Percentiles rank a stretch among this genome's conserved stretches.
These are phyloP conservation scores for Leccinum longicurvipes DNA, from an alignment of 768 basidiomycete genomes.

Conservation along the genomic window DNA sequence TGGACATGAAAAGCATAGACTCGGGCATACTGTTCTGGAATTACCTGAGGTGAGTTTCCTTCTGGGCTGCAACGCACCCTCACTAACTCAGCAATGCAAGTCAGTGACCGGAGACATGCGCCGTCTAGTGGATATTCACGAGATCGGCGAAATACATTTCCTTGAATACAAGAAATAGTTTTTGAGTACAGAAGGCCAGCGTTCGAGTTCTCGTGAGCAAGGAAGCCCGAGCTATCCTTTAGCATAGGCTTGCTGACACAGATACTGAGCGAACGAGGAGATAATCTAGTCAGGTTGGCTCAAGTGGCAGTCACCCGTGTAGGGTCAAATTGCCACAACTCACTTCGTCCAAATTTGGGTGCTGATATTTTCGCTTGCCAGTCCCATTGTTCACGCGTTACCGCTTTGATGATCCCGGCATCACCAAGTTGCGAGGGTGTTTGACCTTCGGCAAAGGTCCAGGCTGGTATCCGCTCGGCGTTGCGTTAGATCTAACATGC, in stretches of 20 bases:
- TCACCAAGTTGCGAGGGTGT: neutral
- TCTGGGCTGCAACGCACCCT: neutral
- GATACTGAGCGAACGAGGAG: neutral
- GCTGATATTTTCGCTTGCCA: neutral
- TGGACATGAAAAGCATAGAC: neutral
- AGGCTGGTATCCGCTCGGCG: neutral
- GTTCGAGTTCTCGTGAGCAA: neutral
- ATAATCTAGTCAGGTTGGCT: neutral
- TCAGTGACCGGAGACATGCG: neutral
- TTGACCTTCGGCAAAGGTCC: neutral
- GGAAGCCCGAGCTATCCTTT: neutral
- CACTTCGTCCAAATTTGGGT: neutral
- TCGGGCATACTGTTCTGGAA: neutral
- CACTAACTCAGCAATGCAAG: neutral
- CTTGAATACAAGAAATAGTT: neutral
- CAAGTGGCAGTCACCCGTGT: neutral
- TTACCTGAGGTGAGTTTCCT: neutral
- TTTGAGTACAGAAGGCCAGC: neutral
- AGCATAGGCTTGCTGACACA: neutral
- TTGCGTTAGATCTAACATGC: neutral
- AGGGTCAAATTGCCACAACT: no score
- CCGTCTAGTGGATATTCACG: neutral
- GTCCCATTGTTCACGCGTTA: neutral
- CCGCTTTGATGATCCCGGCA: neutral
- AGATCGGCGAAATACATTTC: neutral